Conservation (phyloP, 257 asterid species). For the Agastache rugosa region DNA sequence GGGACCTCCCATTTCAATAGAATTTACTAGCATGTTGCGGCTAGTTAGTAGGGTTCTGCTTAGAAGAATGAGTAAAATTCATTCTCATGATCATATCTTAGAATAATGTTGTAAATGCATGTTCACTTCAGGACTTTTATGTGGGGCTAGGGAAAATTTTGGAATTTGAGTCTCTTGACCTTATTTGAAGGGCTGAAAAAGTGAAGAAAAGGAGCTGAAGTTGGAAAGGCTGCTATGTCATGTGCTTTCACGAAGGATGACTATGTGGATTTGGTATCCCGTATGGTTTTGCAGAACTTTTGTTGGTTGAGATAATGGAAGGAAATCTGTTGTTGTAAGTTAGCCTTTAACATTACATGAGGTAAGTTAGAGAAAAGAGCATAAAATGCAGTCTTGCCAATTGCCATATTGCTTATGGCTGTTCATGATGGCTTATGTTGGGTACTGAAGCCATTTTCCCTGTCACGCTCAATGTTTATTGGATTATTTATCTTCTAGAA, state of each 20-base stretch:
- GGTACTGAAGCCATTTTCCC: constrained; percentile 28
- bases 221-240: background rate
- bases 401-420: constrained; percentile 23
- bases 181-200: constrained; percentile 22
- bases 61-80: background rate
- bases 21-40: constrained; percentile 15
- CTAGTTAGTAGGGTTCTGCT: constrained; percentile 25
- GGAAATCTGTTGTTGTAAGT: constrained; percentile 9
- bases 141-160: constrained; percentile 19
- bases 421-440: constrained; percentile 23
- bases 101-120: constrained; percentile 4
- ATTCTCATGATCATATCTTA: constrained; percentile 1
- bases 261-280: constrained; percentile 18
- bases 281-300: constrained; percentile 28
- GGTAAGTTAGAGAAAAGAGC: constrained; percentile 28
- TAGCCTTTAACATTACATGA: constrained; percentile 3
- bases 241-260: constrained; percentile 25
- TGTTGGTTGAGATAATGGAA: constrained; percentile 30
- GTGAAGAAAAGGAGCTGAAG: constrained; percentile 17
- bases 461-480: background rate
- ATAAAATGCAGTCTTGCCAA: constrained; percentile 6
- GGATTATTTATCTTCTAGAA: constrained; percentile 28
- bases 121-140: constrained; percentile 27
- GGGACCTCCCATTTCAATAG: constrained; percentile 13
- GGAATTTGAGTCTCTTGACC: constrained; percentile 14